Conservation (phyloP, 2,329 filamentous ascomycete genomes). For the Fusarium sp. region DNA sequence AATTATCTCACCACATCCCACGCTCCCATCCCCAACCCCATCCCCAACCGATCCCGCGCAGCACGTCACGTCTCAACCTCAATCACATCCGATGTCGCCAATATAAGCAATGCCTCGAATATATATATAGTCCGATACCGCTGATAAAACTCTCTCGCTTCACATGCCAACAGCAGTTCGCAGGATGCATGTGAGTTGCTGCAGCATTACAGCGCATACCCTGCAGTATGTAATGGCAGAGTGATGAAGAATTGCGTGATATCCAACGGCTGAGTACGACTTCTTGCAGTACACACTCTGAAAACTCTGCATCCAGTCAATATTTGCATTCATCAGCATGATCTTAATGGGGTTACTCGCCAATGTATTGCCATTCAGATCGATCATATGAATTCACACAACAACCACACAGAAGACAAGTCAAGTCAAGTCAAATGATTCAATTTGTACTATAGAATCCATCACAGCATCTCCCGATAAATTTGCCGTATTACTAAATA, state of each 20-base stretch:
- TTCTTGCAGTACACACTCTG: background rate
- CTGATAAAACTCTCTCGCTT: background rate
- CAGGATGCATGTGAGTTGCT: background rate
- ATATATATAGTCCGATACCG: slow-evolving; percentile 1
- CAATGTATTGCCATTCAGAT: slow-evolving; percentile 5
- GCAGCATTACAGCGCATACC: background rate
- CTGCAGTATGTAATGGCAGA: background rate
- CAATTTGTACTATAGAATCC: background rate
- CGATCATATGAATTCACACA: background rate
- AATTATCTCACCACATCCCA: slow-evolving; percentile 22
- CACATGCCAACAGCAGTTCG: slow-evolving; percentile 13
- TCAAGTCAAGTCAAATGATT: background rate
- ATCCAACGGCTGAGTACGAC: background rate
- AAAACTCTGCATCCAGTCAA: background rate
- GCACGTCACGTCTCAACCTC: background rate
- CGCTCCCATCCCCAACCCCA: slow-evolving; percentile 11
- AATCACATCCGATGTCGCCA: slow-evolving; percentile 12
- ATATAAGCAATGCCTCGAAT: background rate
- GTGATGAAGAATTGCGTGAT: slow-evolving; percentile 9
- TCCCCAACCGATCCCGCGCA: slow-evolving; percentile 12
- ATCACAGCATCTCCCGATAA: background rate
- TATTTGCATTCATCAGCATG: background rate
- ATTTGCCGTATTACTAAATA: background rate
- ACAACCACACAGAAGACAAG: background rate
- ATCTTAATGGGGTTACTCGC: background rate